phyloP scores from a whole-genome alignment of 2,329 filamentous ascomycete genomes.

The Akanthomyces lecanii region DNA sequence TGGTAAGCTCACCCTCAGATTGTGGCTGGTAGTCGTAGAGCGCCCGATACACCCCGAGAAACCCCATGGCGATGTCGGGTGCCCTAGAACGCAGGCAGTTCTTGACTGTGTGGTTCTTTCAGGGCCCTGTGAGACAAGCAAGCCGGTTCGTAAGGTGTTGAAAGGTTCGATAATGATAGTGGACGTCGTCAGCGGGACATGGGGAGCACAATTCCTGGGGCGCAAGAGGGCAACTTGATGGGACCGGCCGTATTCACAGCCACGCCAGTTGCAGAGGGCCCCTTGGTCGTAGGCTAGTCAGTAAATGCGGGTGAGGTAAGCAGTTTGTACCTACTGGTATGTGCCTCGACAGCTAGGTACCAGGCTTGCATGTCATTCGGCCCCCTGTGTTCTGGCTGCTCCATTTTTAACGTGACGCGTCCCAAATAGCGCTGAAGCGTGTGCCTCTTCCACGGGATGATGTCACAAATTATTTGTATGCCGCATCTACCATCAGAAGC shows the following conservation, averaged over 20 bases:
- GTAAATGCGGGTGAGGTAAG: conserved; percentile 13
- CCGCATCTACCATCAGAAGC: no score
- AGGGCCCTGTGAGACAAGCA: neutral
- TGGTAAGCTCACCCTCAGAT: conserved; percentile 77
- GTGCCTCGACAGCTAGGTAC: neutral
- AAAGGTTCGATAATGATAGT: neutral
- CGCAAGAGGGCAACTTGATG: neutral
- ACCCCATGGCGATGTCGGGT: conserved; percentile 62
- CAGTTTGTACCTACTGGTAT: neutral
- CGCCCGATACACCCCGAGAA: conserved; percentile 85
- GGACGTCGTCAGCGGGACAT: conserved; percentile 5
- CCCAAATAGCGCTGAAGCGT: neutral
- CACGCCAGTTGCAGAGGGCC: conserved; percentile 7
- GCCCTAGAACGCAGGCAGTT: neutral
- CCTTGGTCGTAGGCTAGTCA: neutral
- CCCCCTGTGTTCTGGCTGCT: neutral
- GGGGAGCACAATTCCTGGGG: neutral
- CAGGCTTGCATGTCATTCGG: neutral
- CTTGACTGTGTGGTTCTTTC: neutral
- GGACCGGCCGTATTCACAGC: neutral
- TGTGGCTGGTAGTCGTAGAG: conserved; percentile 91
- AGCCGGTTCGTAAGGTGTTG: neutral
- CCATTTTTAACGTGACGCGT: conserved; percentile 17
- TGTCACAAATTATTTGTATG: neutral
- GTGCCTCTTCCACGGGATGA: neutral